A percentile compares a stretch with the other conserved stretches of the same genome.
These are phyloP conservation scores for Aspergillus awamori DNA, from an alignment of 2,329 filamentous ascomycete genomes.

Conservation along the genomic window DNA sequence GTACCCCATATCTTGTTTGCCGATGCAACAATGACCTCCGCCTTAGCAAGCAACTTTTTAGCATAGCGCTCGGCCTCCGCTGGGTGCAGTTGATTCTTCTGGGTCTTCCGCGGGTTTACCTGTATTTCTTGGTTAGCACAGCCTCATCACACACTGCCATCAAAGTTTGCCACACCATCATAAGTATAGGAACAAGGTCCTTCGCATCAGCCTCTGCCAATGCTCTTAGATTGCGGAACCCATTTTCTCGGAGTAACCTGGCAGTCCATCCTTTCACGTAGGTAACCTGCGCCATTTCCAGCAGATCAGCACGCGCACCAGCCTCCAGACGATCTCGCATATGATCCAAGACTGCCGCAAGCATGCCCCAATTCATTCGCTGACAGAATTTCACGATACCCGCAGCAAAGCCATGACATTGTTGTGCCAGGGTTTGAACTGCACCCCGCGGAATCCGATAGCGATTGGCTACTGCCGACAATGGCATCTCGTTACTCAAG, in stretches of 20 bases:
- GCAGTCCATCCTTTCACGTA: conserved; percentile 79
- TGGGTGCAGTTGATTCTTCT: conserved; percentile 54
- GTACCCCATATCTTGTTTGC: conserved; percentile 69
- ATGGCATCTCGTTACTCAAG: conserved; percentile 73
- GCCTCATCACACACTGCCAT: not conserved
- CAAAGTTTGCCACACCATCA: conserved; percentile 57
- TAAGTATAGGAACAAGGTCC: conserved; percentile 70
- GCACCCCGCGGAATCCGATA: conserved; percentile 71
- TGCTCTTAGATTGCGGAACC: conserved; percentile 67
- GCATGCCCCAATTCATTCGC: conserved; percentile 74
- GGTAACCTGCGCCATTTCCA: conserved; percentile 71
- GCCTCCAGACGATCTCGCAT: conserved; percentile 74
- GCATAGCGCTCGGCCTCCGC: conserved; percentile 63
- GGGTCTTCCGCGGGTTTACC: conserved; percentile 67
- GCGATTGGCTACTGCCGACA: conserved; percentile 69
- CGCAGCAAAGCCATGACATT: conserved; percentile 75
- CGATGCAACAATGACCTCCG: conserved; percentile 67
- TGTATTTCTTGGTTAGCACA: conserved; percentile 31
- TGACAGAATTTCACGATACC: conserved; percentile 80
- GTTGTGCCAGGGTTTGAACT: conserved; percentile 72
- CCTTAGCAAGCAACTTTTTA: conserved; percentile 67
- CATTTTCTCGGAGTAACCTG: conserved; percentile 74
- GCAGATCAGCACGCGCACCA: conserved; percentile 69
- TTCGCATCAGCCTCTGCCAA: conserved; percentile 70
- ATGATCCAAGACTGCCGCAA: conserved; percentile 72